Conservation (phyloP, 371 early-diverging fungal species). For the Dinochytrium kinnereticum region DNA sequence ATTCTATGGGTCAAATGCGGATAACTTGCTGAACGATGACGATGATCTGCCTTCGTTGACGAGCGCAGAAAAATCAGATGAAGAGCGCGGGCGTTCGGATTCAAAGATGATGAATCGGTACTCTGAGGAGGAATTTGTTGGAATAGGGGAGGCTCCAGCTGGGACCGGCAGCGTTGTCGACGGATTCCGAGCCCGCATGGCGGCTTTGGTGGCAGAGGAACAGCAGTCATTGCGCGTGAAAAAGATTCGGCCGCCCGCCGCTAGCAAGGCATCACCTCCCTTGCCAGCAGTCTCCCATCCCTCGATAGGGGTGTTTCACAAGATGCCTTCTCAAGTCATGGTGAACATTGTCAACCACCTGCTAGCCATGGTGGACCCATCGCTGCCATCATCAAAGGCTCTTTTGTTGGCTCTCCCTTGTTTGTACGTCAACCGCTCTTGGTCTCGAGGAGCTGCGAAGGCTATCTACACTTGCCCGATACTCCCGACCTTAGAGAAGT, state of each 20-base stretch:
- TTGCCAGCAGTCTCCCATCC: too few relatives aligned
- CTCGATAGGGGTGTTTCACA: too few relatives aligned
- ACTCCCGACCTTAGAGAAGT: neutral
- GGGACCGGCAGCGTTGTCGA: too few relatives aligned
- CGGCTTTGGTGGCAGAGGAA: too few relatives aligned
- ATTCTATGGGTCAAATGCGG: neutral
- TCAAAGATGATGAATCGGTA: neutral
- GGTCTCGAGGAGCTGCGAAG: slow-evolving; percentile 24
- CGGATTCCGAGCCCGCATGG: too few relatives aligned
- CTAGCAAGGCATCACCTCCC: too few relatives aligned
- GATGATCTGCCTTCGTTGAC: neutral
- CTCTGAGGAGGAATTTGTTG: neutral
- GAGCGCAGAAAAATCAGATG: neutral
- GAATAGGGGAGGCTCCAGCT: neutral
- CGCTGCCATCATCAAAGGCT: neutral
- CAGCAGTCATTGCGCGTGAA: too few relatives aligned
- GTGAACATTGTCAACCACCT: neutral
- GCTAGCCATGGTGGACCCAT: neutral
- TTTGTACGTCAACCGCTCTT: slow-evolving; percentile 27
- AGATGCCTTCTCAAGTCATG: neutral
- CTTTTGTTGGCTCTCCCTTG: slow-evolving; percentile 2
- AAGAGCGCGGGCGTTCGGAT: neutral
- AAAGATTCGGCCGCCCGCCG: too few relatives aligned
- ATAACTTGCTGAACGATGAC: neutral
- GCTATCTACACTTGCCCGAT: neutral